Conservation (phyloP, 352 stramenopile genomes). For the Globisporangium megalacanthum region DNA sequence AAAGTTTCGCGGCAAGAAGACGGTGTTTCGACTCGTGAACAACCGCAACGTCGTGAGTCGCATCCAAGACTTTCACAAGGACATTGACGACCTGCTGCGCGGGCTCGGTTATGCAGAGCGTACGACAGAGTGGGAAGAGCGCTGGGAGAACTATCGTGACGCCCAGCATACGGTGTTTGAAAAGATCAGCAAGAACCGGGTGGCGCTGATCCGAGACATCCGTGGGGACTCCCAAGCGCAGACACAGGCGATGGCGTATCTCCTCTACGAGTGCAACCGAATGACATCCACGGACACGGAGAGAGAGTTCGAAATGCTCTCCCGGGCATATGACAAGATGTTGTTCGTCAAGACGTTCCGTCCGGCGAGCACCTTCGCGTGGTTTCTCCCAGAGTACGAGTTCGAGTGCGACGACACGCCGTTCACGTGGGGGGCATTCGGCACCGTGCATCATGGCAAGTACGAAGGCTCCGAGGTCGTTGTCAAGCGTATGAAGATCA, state of each 20-base stretch:
- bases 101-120: no score
- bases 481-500: not conserved
- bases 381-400: constrained; percentile 9
- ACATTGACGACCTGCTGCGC: no score
- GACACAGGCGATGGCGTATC: constrained; percentile 1
- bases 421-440: not conserved
- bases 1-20: no score
- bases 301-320: no score
- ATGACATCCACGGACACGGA: not conserved
- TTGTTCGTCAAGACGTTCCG: no score
- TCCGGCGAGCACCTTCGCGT: no score
- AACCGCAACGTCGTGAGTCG: no score
- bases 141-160: not conserved
- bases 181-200: not conserved
- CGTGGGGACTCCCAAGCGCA: not conserved
- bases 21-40: no score
- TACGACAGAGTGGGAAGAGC: not conserved
- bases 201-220: not conserved
- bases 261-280: constrained; percentile 3
- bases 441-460: constrained; percentile 1
- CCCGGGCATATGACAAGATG: no score
- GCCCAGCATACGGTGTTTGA: not conserved
- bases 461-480: not conserved
- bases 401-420: not conserved
- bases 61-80: no score